Evolutionary conservation across 1,139 yeast species (phyloP), one percentile per base, ranked within the genome.

Genomic region (Pichia sp.): DNA sequence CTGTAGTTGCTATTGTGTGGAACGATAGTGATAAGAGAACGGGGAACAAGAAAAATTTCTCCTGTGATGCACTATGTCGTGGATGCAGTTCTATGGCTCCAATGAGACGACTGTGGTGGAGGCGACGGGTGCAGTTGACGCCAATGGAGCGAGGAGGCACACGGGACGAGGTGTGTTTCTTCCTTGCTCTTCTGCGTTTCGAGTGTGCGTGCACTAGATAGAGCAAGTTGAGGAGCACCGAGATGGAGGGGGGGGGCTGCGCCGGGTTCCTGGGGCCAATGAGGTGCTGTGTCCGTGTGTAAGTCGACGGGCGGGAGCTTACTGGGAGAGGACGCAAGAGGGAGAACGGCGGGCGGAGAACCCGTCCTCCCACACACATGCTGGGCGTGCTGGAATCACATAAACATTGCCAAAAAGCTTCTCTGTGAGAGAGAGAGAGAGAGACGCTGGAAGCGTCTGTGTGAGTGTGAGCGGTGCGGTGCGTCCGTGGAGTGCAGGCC

Each of bases 1-100:
- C n/a, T n/a, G n/a, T n/a, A 25, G 9, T 25, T 25, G 28, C 28
- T 25, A 25, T 25, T 25, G 6, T 25, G 28, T 25, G 28, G 28
- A 91, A 85, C 37, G 83, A 89, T 44, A 91, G 91, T 61, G 91
- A 91, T 70, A 90, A 85, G 70, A 75, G 91, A 58, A 85, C 13
- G 36, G 36, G 16, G 13, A 30, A 8, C 4, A 7, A 31, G 6
- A n/a, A 31, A 31, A 31, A 31, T 31, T 31, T 31, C 13, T 13
- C 16, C 36, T 31, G 36, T 31, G 36, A n/a, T 31, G n/a, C n/a
- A n/a, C n/a, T n/a, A n/a, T n/a, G n/a, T n/a, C n/a, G n/a, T n/a
- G n/a, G n/a, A n/a, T n/a, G n/a, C n/a, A n/a, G n/a, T n/a, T n/a
- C n/a, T n/a, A n/a, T n/a, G n/a, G n/a, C n/a, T 31, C 16, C 10